A percentile compares a stretch with the other conserved stretches of the same genome.
phyloP scores from a whole-genome alignment of 148 eudicot species.

The Suaeda aralocaspica region DNA sequence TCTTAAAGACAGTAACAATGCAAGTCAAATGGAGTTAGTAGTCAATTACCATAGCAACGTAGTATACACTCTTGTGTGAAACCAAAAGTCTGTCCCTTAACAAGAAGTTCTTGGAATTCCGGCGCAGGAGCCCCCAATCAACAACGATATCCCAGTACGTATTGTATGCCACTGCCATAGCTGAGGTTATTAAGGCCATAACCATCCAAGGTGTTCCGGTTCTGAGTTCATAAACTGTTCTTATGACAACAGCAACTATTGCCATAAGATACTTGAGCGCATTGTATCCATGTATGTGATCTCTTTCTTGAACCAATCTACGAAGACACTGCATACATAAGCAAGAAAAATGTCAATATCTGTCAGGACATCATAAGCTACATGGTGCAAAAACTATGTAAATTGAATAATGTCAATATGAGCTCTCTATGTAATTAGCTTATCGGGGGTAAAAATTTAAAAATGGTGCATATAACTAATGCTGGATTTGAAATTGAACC shows the following conservation, averaged over 20 bases:
- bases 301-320: slow-evolving; percentile 59
- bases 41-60: slow-evolving; percentile 61
- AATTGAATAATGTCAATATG: neutral
- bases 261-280: slow-evolving; percentile 69
- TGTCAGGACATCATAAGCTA: neutral
- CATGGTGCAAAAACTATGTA: neutral
- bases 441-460: neutral
- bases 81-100: slow-evolving; percentile 64
- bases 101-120: slow-evolving; percentile 50
- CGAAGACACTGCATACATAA: slow-evolving; percentile 56
- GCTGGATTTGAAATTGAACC: slow-evolving; percentile 35
- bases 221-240: slow-evolving; percentile 54
- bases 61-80: slow-evolving; percentile 59
- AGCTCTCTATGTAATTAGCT: neutral
- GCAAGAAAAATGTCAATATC: slow-evolving; percentile 3
- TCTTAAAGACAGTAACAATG: too few relatives aligned
- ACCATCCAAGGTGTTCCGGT: slow-evolving; percentile 47
- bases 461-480: too few relatives aligned
- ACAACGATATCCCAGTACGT: slow-evolving; percentile 78
- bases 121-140: slow-evolving; percentile 82
- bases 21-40: too few relatives aligned
- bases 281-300: slow-evolving; percentile 40
- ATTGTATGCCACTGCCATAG: slow-evolving; percentile 46
- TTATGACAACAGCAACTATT: slow-evolving; percentile 58
- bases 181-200: slow-evolving; percentile 52